Evolutionary conservation across 306 rosid species (phyloP).

Genomic region (Carpinus fangiana): DNA sequence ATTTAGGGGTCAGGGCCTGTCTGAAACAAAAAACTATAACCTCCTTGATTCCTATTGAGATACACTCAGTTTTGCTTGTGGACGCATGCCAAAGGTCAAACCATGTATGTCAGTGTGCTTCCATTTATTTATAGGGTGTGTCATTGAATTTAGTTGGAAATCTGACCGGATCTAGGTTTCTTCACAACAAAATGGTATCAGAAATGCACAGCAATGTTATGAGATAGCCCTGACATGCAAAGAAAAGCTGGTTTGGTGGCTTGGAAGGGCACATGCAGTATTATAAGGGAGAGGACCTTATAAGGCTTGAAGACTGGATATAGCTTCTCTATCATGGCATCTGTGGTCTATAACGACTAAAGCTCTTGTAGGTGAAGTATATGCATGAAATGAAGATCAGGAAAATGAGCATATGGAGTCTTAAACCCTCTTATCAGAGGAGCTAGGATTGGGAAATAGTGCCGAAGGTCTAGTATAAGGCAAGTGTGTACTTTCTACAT

Average conservation of each 20-base stretch:
- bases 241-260: neutral
- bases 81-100: neutral
- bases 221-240: neutral
- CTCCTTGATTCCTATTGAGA: too few species aligned
- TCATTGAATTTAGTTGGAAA: neutral
- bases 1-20: too few species aligned
- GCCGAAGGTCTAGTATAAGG: neutral
- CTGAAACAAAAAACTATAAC: too few species aligned
- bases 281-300: neutral
- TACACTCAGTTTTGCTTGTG: neutral
- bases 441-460: too few species aligned
- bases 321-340: neutral
- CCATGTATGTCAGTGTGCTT: neutral
- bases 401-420: neutral
- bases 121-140: neutral
- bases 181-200: neutral
- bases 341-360: neutral
- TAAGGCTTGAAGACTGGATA: neutral
- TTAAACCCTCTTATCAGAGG: neutral
- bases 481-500: neutral
- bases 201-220: neutral
- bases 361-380: neutral
- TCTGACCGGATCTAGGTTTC: neutral
- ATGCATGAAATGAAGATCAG: too few species aligned
- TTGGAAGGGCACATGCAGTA: neutral